phyloP scores from a whole-genome alignment of 306 rosid genomes.

The Citrullus mucosospermus region DNA sequence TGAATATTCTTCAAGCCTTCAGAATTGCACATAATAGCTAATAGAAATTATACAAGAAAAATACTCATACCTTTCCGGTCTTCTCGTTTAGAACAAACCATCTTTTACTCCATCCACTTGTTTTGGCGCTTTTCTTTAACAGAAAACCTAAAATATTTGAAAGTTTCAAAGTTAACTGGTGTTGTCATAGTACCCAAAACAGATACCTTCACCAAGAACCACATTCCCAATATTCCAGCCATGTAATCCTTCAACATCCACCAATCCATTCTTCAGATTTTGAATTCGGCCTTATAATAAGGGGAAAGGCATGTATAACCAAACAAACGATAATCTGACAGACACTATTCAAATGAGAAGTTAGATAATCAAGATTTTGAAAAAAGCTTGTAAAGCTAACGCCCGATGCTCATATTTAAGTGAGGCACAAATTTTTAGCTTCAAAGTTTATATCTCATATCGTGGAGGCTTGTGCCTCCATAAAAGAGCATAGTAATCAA shows the following conservation, averaged over 20 bases:
- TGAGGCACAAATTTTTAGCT: background rate
- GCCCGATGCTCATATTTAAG: background rate
- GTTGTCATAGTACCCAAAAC: background rate
- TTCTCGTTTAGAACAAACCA: constrained; percentile 97
- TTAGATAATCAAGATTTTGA: background rate
- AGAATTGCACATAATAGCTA: background rate
- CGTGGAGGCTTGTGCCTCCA: background rate
- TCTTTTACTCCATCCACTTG: constrained; percentile 85
- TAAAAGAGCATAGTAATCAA: background rate
- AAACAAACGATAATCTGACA: background rate
- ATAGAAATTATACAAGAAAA: background rate
- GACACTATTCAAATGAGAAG: background rate
- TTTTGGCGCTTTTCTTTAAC: constrained; percentile 78
- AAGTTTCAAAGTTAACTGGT: background rate
- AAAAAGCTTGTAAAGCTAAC: background rate
- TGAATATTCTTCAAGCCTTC: background rate
- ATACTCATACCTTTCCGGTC: constrained; percentile 72
- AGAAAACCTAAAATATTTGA: constrained; percentile 45
- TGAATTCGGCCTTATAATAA: background rate
- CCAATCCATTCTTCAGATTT: background rate
- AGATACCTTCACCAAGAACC: background rate
- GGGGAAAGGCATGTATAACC: background rate
- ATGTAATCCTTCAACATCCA: background rate
- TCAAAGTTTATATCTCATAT: background rate
- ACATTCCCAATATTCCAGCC: background rate